A percentile compares a stretch with the other conserved stretches of the same genome.
phyloP scores from a whole-genome alignment of 148 eudicot genomes.

The Fagopyrum tataricum region DNA sequence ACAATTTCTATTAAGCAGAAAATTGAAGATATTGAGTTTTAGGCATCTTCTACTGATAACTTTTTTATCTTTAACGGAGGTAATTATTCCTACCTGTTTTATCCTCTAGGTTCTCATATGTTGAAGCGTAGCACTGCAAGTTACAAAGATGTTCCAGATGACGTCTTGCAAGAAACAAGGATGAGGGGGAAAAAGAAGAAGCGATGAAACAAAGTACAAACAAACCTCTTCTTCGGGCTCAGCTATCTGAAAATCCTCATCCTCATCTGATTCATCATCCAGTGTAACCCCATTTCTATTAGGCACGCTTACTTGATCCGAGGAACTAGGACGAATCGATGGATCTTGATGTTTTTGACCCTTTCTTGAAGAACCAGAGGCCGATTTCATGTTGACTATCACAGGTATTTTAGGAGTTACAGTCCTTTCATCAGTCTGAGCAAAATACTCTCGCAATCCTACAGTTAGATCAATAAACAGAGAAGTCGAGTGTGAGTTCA shows the following conservation, averaged over 20 bases:
- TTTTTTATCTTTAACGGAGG: not conserved
- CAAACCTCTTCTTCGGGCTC: constrained; percentile 68
- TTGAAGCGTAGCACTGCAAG: constrained; percentile 38
- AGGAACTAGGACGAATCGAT: constrained; percentile 39
- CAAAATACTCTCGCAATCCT: constrained; percentile 91
- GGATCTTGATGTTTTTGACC: constrained; percentile 43
- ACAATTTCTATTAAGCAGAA: constrained; percentile 28
- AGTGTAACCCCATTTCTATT: constrained; percentile 56
- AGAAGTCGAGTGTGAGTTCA: not conserved
- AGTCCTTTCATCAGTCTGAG: constrained; percentile 83
- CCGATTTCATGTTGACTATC: constrained; percentile 93
- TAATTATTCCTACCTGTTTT: constrained; percentile 32
- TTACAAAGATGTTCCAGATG: not conserved
- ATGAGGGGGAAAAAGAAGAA: not conserved
- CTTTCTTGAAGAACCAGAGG: constrained; percentile 58
- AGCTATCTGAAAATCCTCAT: constrained; percentile 75
- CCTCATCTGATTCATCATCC: constrained; percentile 97
- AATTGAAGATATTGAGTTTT: not conserved
- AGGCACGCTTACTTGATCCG: constrained; percentile 56
- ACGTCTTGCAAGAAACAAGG: not conserved
- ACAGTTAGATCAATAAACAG: constrained; percentile 3
- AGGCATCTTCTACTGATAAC: not conserved
- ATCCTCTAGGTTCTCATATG: constrained; percentile 39
- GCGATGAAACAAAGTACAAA: constrained; percentile 3
- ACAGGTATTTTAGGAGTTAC: constrained; percentile 93